Evolutionary conservation across 306 rosid genomes (phyloP).

Genomic region (peach (Prunus persica)): Prunus_persica_NCBIv2 NC_034009.1:25377501-25378000

Average conservation of each 20-base stretch:
- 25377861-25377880: slow-evolving; percentile 12
- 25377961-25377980: slow-evolving; percentile 30
- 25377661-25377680: slow-evolving; percentile 15
- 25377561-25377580: slow-evolving; percentile 22
- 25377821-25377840: slow-evolving; percentile 31
- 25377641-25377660: slow-evolving; percentile 12
- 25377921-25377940: slow-evolving; percentile 31
- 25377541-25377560: slow-evolving; percentile 13
- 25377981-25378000: slow-evolving; percentile 25
- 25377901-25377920: slow-evolving; percentile 27
- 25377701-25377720: slow-evolving; percentile 22
- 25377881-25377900: slow-evolving; percentile 26
- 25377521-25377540: slow-evolving; percentile 3
- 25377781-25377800: slow-evolving; percentile 14
- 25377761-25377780: slow-evolving; percentile 21
- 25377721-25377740: slow-evolving; percentile 18
- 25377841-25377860: slow-evolving; percentile 21
- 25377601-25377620: slow-evolving; percentile 21
- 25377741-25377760: slow-evolving; percentile 33
- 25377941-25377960: slow-evolving; percentile 32
- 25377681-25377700: slow-evolving; percentile 19
- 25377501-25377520: slow-evolving; percentile 1
- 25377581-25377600: slow-evolving; percentile 24
- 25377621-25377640: slow-evolving; percentile 22
- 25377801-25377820: slow-evolving; percentile 36